Conservation (phyloP, 371 early-diverging fungal genomes). For the Lichtheimia ornata region DNA sequence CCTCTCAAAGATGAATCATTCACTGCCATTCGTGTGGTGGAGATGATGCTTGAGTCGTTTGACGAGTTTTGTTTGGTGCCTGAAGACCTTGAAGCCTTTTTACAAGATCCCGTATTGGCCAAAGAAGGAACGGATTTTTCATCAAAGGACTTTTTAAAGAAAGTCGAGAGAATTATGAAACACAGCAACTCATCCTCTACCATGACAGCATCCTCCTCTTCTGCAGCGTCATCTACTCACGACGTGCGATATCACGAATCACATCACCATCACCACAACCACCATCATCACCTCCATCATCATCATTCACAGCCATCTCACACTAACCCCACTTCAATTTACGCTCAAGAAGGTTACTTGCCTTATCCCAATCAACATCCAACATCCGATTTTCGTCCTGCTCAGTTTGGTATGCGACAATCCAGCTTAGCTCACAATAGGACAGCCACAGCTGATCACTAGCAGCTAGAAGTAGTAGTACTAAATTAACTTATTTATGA, state of each 20-base stretch:
- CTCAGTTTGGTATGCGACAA: slow-evolving; percentile 6
- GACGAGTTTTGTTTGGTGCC: slow-evolving; percentile 77
- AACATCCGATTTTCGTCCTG: slow-evolving; percentile 15
- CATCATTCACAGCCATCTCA: slow-evolving; percentile 11
- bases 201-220: slow-evolving; percentile 7
- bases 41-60: slow-evolving; percentile 72
- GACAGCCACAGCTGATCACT: neutral
- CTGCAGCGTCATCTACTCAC: slow-evolving; percentile 7
- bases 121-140: slow-evolving; percentile 37
- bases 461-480: no score
- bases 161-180: slow-evolving; percentile 42
- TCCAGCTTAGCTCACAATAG: slow-evolving; percentile 5
- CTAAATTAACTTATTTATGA: no score
- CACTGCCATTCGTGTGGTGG: slow-evolving; percentile 75
- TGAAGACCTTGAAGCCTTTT: slow-evolving; percentile 44
- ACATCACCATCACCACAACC: slow-evolving; percentile 7
- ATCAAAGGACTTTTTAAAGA: slow-evolving; percentile 46
- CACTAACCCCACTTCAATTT: slow-evolving; percentile 34
- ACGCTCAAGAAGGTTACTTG: slow-evolving; percentile 41
- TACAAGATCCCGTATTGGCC: slow-evolving; percentile 38
- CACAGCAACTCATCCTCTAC: slow-evolving; percentile 10
- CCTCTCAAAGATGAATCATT: slow-evolving; percentile 76
- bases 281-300: slow-evolving; percentile 2
- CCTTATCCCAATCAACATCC: slow-evolving; percentile 37
- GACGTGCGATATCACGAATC: slow-evolving; percentile 12